phyloP scores from a whole-genome alignment of 768 basidiomycete species.

The Mycena belliarum region DNA sequence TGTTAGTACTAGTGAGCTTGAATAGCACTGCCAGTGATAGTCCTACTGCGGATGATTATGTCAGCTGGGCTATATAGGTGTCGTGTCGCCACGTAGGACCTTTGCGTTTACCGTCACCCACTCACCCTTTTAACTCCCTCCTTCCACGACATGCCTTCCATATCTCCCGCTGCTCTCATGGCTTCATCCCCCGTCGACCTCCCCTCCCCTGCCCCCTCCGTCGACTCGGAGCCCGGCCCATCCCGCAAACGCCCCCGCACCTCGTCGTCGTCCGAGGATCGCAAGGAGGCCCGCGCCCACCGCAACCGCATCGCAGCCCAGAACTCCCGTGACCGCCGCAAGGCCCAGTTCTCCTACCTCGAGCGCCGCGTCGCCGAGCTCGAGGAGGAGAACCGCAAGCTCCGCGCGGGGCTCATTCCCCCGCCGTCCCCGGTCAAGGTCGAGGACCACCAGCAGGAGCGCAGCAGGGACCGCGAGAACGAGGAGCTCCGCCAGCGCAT shows the following conservation, averaged over 20 bases:
- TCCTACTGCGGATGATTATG: too few species aligned
- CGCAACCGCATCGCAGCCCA: conserved; percentile 93
- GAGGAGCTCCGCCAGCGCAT: conserved; percentile 75
- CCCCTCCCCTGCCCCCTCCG: conserved; percentile 24
- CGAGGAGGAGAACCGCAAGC: conserved; percentile 80
- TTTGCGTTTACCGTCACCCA: not conserved
- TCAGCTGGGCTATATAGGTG: too few species aligned
- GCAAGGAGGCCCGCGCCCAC: conserved; percentile 86
- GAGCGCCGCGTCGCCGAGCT: conserved; percentile 70
- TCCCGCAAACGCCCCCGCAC: conserved; percentile 78
- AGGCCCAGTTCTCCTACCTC: conserved; percentile 75
- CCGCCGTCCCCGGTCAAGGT: conserved; percentile 29
- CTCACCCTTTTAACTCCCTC: not conserved
- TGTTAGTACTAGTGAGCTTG: too few species aligned
- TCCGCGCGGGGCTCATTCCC: conserved; percentile 53
- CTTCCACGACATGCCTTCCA: not conserved
- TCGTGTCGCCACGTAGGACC: too few species aligned
- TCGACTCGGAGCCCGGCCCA: conserved; percentile 39
- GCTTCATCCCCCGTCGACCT: conserved; percentile 5
- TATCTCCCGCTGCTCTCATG: not conserved
- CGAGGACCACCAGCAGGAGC: conserved; percentile 32
- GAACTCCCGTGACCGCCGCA: conserved; percentile 88
- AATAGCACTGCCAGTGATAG: too few species aligned
- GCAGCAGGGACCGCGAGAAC: conserved; percentile 62
- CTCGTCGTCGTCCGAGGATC: conserved; percentile 66